Conservation (phyloP, 148 eudicot genomes). For the Spergularia marina region DNA sequence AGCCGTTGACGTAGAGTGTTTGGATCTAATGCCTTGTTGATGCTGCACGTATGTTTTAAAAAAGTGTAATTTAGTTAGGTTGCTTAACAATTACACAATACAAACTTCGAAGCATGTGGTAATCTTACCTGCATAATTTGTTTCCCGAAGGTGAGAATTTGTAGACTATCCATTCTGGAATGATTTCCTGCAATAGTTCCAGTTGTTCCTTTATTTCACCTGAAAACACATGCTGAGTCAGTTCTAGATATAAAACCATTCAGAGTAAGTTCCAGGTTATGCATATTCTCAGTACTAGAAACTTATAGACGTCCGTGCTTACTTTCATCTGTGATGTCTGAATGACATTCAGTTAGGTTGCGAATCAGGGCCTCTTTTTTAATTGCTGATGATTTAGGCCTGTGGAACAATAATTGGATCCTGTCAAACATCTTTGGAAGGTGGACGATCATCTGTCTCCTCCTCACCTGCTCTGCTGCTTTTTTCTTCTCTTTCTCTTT, state of each 20-base stretch:
- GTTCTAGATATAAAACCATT: conserved; percentile 2
- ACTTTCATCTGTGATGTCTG: conserved; percentile 68
- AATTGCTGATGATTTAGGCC: conserved; percentile 53
- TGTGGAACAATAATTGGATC: conserved; percentile 59
- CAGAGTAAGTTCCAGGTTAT: background rate
- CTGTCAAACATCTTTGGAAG: conserved; percentile 79
- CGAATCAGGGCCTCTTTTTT: conserved; percentile 70
- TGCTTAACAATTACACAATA: background rate
- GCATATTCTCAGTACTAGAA: background rate
- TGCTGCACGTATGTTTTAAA: conserved; percentile 45
- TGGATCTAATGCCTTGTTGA: conserved; percentile 53
- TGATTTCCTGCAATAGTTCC: conserved; percentile 61
- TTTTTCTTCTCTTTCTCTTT: conserved; percentile 54
- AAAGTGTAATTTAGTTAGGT: background rate
- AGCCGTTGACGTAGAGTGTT: conserved; percentile 49
- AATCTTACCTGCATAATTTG: conserved; percentile 50
- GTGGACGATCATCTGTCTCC: conserved; percentile 50
- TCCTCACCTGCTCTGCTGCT: conserved; percentile 43
- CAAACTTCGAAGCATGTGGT: background rate
- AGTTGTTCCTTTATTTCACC: conserved; percentile 86
- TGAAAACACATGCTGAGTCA: conserved; percentile 28
- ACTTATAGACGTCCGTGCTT: conserved; percentile 24
- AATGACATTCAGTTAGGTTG: conserved; percentile 41
- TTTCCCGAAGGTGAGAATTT: conserved; percentile 57
- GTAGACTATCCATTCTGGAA: conserved; percentile 70